A percentile compares a stretch with the other conserved stretches of the same genome.
Conservation (phyloP, 2,329 filamentous ascomycete genomes). For the Pestalotiopsis sp. region DNA sequence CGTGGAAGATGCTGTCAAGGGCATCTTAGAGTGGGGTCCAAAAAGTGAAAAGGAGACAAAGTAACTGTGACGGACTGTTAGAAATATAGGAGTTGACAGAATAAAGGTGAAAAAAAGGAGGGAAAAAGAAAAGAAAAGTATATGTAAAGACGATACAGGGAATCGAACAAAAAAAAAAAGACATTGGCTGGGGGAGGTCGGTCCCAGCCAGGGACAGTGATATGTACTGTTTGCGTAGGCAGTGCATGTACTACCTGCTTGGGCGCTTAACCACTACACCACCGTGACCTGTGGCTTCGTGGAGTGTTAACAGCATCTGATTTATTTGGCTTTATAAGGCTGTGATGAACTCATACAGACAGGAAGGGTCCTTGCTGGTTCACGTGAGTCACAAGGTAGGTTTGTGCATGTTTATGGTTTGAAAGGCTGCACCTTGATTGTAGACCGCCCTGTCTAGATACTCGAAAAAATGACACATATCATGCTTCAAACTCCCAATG, state of each 20-base stretch:
- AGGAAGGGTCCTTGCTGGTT: too few relatives aligned
- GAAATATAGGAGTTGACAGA: not conserved
- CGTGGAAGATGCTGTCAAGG: slow-evolving; percentile 57
- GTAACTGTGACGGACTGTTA: not conserved
- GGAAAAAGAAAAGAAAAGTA: not conserved
- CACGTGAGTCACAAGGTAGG: too few relatives aligned
- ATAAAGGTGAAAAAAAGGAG: not conserved
- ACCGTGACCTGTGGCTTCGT: not conserved
- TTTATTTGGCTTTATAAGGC: too few relatives aligned
- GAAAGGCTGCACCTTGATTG: too few relatives aligned
- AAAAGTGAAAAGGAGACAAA: not conserved
- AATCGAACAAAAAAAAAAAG: not conserved
- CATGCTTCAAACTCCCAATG: too few relatives aligned
- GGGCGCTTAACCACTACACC: not conserved
- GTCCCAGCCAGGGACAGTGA: not conserved
- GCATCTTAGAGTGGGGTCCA: slow-evolving; percentile 25
- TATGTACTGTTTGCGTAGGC: not conserved
- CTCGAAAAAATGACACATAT: too few relatives aligned
- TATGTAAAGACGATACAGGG: not conserved
- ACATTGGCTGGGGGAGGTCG: not conserved
- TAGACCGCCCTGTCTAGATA: too few relatives aligned
- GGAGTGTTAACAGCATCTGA: too few relatives aligned
- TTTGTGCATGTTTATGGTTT: too few relatives aligned
- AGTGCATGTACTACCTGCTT: too few relatives aligned
- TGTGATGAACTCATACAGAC: too few relatives aligned